Evolutionary conservation across 1,284 basidiomycete genomes (phyloP).

Genomic region (Boletus hoseneyae): DNA sequence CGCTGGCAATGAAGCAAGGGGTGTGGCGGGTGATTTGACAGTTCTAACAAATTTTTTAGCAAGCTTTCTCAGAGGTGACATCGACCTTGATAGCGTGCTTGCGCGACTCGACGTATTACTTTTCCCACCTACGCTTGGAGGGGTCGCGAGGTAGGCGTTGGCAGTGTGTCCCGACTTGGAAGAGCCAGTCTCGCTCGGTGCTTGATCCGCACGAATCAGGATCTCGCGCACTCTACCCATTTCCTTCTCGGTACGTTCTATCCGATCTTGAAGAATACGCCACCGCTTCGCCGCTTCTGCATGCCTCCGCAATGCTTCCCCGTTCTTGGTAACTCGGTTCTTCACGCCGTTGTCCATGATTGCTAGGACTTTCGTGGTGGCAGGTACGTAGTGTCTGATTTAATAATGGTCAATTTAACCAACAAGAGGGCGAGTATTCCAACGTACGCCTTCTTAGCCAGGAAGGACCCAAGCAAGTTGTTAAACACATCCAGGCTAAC

Average conservation of each 20-base stretch:
- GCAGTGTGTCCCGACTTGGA: conserved; percentile 54
- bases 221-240: conserved; percentile 71
- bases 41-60: conserved; percentile 60
- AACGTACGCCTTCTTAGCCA: conserved; percentile 79
- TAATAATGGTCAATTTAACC: conserved; percentile 11
- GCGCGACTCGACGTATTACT: conserved; percentile 45
- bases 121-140: conserved; percentile 48
- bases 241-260: conserved; percentile 74
- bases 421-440: conserved; percentile 1
- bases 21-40: conserved; percentile 46
- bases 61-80: conserved; percentile 74
- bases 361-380: conserved; percentile 87
- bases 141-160: conserved; percentile 62
- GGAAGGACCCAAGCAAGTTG: conserved; percentile 67
- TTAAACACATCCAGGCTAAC: conserved; percentile 61
- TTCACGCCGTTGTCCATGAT: conserved; percentile 91
- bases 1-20: conserved; percentile 37
- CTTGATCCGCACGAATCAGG: conserved; percentile 50
- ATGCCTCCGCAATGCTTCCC: conserved; percentile 84
- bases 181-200: conserved; percentile 66
- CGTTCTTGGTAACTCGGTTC: conserved; percentile 91
- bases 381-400: conserved; percentile 87
- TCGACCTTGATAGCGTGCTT: conserved; percentile 63
- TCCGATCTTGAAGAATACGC: conserved; percentile 73
- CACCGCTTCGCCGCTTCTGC: conserved; percentile 84